These are phyloP conservation scores for Aureobasidium sp. DNA, from an alignment of 2,329 filamentous ascomycete species.

Conservation along the genomic window DNA sequence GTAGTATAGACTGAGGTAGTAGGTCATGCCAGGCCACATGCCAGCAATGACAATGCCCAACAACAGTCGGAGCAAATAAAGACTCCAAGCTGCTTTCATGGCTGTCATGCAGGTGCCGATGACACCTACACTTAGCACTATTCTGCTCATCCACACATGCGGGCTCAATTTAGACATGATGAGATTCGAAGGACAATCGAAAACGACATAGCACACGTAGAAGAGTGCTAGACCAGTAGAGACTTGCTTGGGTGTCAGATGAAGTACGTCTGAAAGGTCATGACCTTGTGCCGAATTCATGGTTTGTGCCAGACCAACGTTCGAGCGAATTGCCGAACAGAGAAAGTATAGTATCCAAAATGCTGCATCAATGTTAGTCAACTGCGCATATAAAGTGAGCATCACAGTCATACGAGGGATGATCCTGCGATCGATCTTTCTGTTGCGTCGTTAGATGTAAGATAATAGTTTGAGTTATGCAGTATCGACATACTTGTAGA, in stretches of 20 bases:
- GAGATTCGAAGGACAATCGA: conserved; percentile 82
- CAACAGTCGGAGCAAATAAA: conserved; percentile 78
- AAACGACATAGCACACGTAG: conserved; percentile 86
- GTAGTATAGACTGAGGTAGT: conserved; percentile 88
- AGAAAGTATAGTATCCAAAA: conserved; percentile 91
- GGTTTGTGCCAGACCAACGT: conserved; percentile 87
- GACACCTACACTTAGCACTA: conserved; percentile 78
- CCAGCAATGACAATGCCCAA: conserved; percentile 83
- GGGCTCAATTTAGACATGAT: conserved; percentile 81
- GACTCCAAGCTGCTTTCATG: conserved; percentile 73
- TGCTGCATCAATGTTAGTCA: conserved; percentile 38
- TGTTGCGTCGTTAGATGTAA: background rate
- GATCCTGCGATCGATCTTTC: conserved; percentile 25
- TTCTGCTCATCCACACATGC: conserved; percentile 84
- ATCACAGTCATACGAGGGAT: conserved; percentile 21
- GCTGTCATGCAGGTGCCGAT: conserved; percentile 79
- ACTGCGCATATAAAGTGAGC: background rate
- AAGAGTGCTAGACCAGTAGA: conserved; percentile 81
- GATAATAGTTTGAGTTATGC: background rate
- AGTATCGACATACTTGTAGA: conserved; percentile 15
- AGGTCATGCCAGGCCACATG: conserved; percentile 94
- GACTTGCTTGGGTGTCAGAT: conserved; percentile 65
- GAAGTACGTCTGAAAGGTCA: conserved; percentile 64
- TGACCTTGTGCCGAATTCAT: conserved; percentile 71
- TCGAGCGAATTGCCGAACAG: conserved; percentile 84